Evolutionary conservation across 2,329 filamentous ascomycete species (phyloP).

Genomic region (Pseudogymnoascus sp.): DNA sequence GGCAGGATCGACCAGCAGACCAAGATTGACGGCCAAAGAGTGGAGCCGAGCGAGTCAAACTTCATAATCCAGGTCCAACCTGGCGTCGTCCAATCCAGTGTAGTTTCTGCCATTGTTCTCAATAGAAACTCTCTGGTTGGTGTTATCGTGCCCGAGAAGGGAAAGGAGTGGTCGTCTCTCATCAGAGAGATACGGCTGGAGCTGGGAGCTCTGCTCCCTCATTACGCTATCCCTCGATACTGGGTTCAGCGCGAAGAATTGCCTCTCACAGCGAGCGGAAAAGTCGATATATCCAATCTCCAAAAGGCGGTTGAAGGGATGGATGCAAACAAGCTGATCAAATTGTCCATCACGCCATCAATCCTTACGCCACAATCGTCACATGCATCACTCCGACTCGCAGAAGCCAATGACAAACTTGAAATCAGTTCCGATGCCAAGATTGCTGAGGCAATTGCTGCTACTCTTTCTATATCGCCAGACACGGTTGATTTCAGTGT

Average conservation of each 20-base stretch:
- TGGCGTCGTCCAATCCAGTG: background rate
- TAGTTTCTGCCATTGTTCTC: background rate
- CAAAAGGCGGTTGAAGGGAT: background rate
- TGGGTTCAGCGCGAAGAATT: conserved; percentile 7
- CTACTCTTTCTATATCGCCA: background rate
- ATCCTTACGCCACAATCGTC: background rate
- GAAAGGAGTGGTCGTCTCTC: background rate
- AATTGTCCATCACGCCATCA: background rate
- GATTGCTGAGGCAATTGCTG: background rate
- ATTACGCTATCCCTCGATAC: conserved; percentile 9
- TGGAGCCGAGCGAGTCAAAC: conserved; percentile 55
- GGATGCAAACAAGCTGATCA: conserved; percentile 3
- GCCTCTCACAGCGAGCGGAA: conserved; percentile 8
- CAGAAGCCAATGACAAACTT: background rate
- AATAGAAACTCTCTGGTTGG: background rate
- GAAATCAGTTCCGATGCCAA: background rate
- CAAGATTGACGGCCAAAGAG: conserved; percentile 53
- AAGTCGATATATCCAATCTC: conserved; percentile 8
- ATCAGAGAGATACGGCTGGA: background rate
- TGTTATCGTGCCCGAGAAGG: background rate
- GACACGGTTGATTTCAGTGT: background rate
- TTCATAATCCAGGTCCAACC: conserved; percentile 1
- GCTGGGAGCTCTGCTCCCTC: conserved; percentile 2
- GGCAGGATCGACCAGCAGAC: conserved; percentile 56
- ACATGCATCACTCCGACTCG: background rate